These are phyloP conservation scores for Datura wrightii DNA, from an alignment of 257 asterid species.

Conservation along the genomic window DNA sequence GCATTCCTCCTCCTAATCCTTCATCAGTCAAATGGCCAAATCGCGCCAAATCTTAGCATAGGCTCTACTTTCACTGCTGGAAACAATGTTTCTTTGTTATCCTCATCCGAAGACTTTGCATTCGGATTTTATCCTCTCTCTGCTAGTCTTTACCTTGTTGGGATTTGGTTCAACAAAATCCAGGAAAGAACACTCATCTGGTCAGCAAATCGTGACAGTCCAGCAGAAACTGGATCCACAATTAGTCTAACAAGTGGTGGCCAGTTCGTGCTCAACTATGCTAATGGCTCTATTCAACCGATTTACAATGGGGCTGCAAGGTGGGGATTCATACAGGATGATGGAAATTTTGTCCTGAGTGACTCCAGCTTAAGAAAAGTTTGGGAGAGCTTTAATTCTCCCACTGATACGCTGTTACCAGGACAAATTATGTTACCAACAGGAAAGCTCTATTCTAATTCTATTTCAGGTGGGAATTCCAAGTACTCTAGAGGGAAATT, in stretches of 20 bases:
- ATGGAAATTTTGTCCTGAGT: slow-evolving; percentile 11
- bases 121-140: slow-evolving; percentile 24
- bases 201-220: slow-evolving; percentile 20
- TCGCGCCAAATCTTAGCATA: not conserved
- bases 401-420: slow-evolving; percentile 19
- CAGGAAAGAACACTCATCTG: not conserved
- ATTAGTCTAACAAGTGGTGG: slow-evolving; percentile 10
- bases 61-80: slow-evolving; percentile 26
- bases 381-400: slow-evolving; percentile 13
- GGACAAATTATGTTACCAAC: not conserved
- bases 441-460: slow-evolving; percentile 12
- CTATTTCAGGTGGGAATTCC: not conserved
- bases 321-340: not conserved
- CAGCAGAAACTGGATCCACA: slow-evolving; percentile 17
- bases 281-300: not conserved
- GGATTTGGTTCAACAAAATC: slow-evolving; percentile 27
- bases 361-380: not conserved
- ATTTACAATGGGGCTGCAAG: not conserved
- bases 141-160: not conserved
- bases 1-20: not conserved
- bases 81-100: not conserved
- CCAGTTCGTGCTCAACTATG: slow-evolving; percentile 21
- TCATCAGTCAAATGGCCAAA: slow-evolving; percentile 3
- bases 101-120: not conserved
- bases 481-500: slow-evolving; percentile 11